phyloP scores from a whole-genome alignment of 371 early-diverging fungal genomes.

The Funneliformis caledonium region DNA sequence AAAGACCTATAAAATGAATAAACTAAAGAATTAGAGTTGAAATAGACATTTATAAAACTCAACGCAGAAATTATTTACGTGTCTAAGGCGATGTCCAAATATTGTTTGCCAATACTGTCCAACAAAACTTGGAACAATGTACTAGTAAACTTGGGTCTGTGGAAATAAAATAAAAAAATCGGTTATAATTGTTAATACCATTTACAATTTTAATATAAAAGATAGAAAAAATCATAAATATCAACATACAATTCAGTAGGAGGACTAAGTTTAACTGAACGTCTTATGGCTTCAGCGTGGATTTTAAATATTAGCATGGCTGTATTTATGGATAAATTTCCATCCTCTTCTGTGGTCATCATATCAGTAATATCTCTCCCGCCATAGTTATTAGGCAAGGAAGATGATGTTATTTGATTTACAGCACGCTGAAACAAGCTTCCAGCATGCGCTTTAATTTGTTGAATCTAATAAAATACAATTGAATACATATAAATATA shows the following conservation, averaged over 20 bases:
- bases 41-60: neutral
- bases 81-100: slow-evolving; percentile 82
- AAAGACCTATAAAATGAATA: slow-evolving; percentile 58
- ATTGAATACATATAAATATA: neutral
- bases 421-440: slow-evolving; percentile 72
- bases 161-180: neutral
- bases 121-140: slow-evolving; percentile 73
- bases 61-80: slow-evolving; percentile 57
- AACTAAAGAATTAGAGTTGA: neutral
- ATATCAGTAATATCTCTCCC: slow-evolving; percentile 50
- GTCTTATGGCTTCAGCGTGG: slow-evolving; percentile 84
- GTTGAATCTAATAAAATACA: slow-evolving; percentile 55
- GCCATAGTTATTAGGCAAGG: slow-evolving; percentile 27
- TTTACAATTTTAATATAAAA: neutral
- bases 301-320: slow-evolving; percentile 73
- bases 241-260: slow-evolving; percentile 65
- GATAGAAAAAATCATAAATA: neutral
- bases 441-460: slow-evolving; percentile 61
- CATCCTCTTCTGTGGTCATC: slow-evolving; percentile 58
- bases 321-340: slow-evolving; percentile 62
- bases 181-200: slow-evolving; percentile 1
- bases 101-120: slow-evolving; percentile 77
- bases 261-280: slow-evolving; percentile 81
- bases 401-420: slow-evolving; percentile 68
- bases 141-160: slow-evolving; percentile 59